These are phyloP conservation scores for Botrytis porri DNA, from an alignment of 2,329 filamentous ascomycete species.

Conservation along the genomic window DNA sequence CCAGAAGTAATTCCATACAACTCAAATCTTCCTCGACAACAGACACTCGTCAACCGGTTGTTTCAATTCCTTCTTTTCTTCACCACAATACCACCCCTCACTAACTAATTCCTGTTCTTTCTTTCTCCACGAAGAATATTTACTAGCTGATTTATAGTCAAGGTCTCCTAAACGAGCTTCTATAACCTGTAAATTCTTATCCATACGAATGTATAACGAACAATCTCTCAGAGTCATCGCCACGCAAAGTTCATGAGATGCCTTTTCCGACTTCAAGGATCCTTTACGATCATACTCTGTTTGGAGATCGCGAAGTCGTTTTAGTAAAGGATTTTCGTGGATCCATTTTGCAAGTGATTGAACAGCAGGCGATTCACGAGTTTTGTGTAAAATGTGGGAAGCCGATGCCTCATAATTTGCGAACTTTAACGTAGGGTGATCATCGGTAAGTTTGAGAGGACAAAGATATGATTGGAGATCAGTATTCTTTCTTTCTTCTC, in stretches of 20 bases:
- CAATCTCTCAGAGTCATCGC: conserved; percentile 83
- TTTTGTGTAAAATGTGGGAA: conserved; percentile 35
- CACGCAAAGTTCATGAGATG: conserved; percentile 51
- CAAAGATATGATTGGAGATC: conserved; percentile 46
- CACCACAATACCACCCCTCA: conserved; percentile 63
- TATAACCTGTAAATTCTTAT: conserved; percentile 37
- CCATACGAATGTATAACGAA: conserved; percentile 67
- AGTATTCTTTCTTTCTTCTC: conserved; percentile 41
- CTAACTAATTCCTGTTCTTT: conserved; percentile 61
- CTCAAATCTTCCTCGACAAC: not conserved
- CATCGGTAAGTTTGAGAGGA: conserved; percentile 60
- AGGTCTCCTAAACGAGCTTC: conserved; percentile 69
- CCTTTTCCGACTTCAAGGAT: conserved; percentile 36
- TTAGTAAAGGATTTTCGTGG: conserved; percentile 29
- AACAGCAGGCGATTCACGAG: not conserved
- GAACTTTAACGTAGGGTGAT: conserved; percentile 46
- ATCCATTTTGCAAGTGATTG: conserved; percentile 41
- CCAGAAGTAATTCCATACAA: too few relatives aligned
- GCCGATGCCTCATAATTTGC: conserved; percentile 34
- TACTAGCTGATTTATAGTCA: conserved; percentile 70
- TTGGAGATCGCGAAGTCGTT: conserved; percentile 45
- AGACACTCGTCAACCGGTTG: conserved; percentile 21
- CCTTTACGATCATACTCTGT: conserved; percentile 37
- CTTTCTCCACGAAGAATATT: conserved; percentile 65
- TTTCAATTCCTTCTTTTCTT: conserved; percentile 32